Base-by-base conservation (phyloP, 2,329 filamentous ascomycete species). In the Diaporthe helianthi region DNA sequence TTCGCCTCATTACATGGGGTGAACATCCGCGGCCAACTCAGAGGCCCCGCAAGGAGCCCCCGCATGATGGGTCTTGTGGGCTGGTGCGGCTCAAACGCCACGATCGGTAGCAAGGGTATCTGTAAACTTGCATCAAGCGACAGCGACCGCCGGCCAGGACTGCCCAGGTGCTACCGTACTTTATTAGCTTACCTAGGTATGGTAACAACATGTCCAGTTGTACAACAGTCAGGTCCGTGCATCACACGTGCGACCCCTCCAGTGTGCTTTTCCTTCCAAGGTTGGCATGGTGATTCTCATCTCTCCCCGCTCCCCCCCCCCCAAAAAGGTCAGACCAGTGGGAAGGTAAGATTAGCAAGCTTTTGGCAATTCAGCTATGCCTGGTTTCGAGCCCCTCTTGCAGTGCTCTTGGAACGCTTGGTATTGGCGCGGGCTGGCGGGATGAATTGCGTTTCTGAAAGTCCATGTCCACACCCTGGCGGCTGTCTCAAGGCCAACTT, bases 61-160 rank as follows among this genome's bases (percentile, higher is more conserved):
- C 58, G 44, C 58, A 49, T 36, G 58, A 63, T 36, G 58, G 44
- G 38, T 24, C 44, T 49, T 44, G 58, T 63, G 44, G 58, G 44
- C 58, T 63, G 58, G 58, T 63, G 58, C 67, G 67, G 67, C 68
- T 69, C 68, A 70, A 68, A 69, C 58, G 51, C 58, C 51, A 64
- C 58, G 65, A 71, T 65, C 51, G 24, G 33, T 66, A 46, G 49
- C 69, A 63, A 64, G 65, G 55, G 67, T 60, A 12, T 60, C 54
- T 41, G 36, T 58, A 46, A 51, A 51, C 31, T 47, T 26, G 53
- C 52, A 52, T 49, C 65, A 47, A 53, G 46, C 66, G 60, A 65
- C 53, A 53, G 46, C 66, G 60, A 65, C 53, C 63, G 61, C 52
- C 52, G 49, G 41, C 41, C 46, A 54, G 49, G 38, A 38, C 53